Conservation (phyloP, 2,329 filamentous ascomycete genomes). For the Myotisia sp. region DNA sequence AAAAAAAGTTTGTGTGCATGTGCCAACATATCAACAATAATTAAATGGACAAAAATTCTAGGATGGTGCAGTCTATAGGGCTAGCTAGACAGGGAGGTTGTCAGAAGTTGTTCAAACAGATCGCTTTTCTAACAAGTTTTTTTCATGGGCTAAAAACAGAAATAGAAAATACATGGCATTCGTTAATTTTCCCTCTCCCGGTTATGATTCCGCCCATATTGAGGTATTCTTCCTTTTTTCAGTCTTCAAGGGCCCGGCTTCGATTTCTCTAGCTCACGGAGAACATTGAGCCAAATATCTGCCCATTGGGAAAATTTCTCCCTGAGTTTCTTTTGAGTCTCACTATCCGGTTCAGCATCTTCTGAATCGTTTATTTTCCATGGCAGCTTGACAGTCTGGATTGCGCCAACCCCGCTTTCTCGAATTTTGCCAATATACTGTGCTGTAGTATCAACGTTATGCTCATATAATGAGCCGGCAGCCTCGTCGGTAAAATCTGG, state of each 20-base stretch:
- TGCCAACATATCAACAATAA: no score
- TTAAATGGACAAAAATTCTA: no score
- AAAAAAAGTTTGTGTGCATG: no score
- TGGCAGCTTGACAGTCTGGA: slow-evolving; percentile 56
- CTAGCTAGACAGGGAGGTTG: no score
- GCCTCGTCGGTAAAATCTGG: slow-evolving; percentile 32
- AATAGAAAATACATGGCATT: no score
- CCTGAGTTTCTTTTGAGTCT: slow-evolving; percentile 42
- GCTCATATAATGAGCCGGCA: slow-evolving; percentile 33
- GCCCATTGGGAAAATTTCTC: slow-evolving; percentile 73
- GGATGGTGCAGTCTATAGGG: no score
- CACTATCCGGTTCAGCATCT: slow-evolving; percentile 42
- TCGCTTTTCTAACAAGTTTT: no score
- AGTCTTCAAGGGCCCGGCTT: neutral
- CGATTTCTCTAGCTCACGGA: slow-evolving; percentile 28
- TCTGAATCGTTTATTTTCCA: slow-evolving; percentile 51
- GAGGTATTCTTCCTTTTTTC: neutral
- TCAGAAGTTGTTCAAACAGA: no score
- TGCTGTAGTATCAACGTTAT: slow-evolving; percentile 22
- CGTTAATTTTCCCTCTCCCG: neutral
- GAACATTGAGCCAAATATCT: slow-evolving; percentile 38
- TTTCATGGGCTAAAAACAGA: no score
- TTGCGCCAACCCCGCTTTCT: slow-evolving; percentile 46
- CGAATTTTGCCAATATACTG: slow-evolving; percentile 22
- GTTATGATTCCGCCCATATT: neutral